Evolutionary conservation across 768 basidiomycete species (phyloP), one percentile per base, ranked within the genome.

Genomic region (Mycena galopus): DNA sequence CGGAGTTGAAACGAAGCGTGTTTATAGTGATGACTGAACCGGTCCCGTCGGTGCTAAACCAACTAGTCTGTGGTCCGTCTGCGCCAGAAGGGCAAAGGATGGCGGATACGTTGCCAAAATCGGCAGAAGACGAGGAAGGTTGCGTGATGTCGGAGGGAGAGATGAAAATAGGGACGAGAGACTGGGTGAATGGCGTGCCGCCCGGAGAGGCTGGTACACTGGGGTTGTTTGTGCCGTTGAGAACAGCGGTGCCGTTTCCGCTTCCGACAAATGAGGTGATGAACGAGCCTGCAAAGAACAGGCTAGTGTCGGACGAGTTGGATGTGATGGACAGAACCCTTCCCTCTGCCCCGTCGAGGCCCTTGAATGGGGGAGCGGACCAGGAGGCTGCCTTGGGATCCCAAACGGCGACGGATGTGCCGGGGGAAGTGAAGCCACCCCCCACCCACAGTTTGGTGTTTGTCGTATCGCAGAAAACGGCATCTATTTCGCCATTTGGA

Each of bases 271-370:
- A 96, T 1, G 89, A 83, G 3, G 94, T 93, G 66, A 93, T 76
- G 85, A 99, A 99, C 16, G 93, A 92, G 44, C 98, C 98, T 0
- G 93, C 88, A 78, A 99, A 96, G 79, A 96, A 93, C 65, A 98
- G 83, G 73, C 93, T 94, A 16, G 86, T 83, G 65, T 88, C 86
- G 64, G 94, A 91, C 39, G 91, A 84, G 76, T 94, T 94, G 33
- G 92, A 83, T 39, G 90, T 87, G 77, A 99, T 98, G 57, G 94
- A 93, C 30, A 85, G 80, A 65, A 99, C 95, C 75, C 88, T 85
- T 11, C 89, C 88, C 44, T 88, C 86, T 21, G 88, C 89, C 47
- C 95, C 96, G 33, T 89, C 83, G 47, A 99, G 85, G 37, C 97
- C 96, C 53, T 86, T 87, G 82, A 99, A 98, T 21, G 93, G 92